Base-by-base conservation (phyloP, 2,329 filamentous ascomycete genomes). In the Colletotrichum melonis region DNA sequence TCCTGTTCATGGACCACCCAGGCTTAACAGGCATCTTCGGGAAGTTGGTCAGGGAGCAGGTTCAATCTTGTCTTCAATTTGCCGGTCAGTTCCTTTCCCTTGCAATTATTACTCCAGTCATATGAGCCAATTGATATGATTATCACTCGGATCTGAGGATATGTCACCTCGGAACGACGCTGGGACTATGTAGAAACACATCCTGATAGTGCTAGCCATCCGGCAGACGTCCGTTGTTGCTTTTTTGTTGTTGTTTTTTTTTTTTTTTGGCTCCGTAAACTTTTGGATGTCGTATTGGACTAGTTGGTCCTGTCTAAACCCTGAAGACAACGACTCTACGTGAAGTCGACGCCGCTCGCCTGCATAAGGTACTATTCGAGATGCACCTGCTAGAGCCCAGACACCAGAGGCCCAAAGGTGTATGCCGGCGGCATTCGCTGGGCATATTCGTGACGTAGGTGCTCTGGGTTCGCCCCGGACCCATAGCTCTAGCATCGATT, bases 1-100 rank as follows among this genome's bases (percentile, higher is more conserved):
- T n/a, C 7, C 42, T 73, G 69, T 72, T 63, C 72, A 49, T 62
- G 52, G 72, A 59, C 72, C 68, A 74, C 38, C 69, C 57, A 72
- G 49, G 67, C 52, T 62, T 63, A 52, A 62, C 63, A 72, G 62
- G 72, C 68, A 72, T 67, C 68, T 58, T 72, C 57, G 63, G 72
- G 63, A 67, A 74, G 72, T 67, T 63, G 52, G 63, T 16, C 28
- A 70, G n/a, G 49, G 46, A 74, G 62, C 68, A 74, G 67, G 58
- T 56, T 72, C 52, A 52, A 56, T 49, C 49, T 68, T 52, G 60
- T 66, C 57, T 28, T 49, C 19, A 30, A 28, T 32, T 46, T 59
- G 63, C 42, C 56, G 68, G 67, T 63, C 56, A 57, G 24, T 63
- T 26, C 52, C 58, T 57, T 74, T 30, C 49, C 35, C 35, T 22